Base-by-base conservation (phyloP, 2,329 filamentous ascomycete genomes). In the Xylariales sp. region DNA sequence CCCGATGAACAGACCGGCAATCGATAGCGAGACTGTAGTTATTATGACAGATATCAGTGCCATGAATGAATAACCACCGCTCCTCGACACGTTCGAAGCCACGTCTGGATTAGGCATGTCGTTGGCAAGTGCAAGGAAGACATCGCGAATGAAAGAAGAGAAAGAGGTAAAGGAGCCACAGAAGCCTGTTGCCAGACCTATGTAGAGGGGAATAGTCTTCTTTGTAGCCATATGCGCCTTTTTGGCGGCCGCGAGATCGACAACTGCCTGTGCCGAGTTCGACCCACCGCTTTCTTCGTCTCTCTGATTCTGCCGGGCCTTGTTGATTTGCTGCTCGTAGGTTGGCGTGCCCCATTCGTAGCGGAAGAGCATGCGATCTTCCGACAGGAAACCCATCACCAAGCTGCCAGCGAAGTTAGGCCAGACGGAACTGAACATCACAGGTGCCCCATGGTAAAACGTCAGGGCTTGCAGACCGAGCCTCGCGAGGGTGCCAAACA, bases 131-230 rank as follows among this genome's bases (percentile, higher is more conserved):
- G 87, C 83, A 16, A 95, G 72, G 56, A 94, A 95, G 12, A 74
- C 63, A 51, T 95, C 90, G 6, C 86, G 76, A 32, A 90, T 81
- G 56, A 95, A 94, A 15, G 83, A 81, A 0, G 89, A 95, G 61
- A 95, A 95, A 8, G 85, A 90, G 0, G 90, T 96, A 53, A 93
- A 87, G 48, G 85, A 90, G 44, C 91, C 88, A 53, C 88, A 95
- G 60, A 93, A 93, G 10, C 85, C 91, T 0, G 85, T 95, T 0
- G 87, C 78, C 5, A 96, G 76, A 35, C 86, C 90, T 41, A 95
- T 84, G 55, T 94, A 95, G 1, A 95, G 69, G 0, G 91, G 90
- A 19, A 95, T 85, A 0, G 85, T 86, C 66, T 94, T 95, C 57
- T 95, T 95, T 19, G 70, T 64, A 5, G 79, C 69, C 25, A 74